Conservation (phyloP, 306 rosid genomes). For the Medicago lupulina region DNA sequence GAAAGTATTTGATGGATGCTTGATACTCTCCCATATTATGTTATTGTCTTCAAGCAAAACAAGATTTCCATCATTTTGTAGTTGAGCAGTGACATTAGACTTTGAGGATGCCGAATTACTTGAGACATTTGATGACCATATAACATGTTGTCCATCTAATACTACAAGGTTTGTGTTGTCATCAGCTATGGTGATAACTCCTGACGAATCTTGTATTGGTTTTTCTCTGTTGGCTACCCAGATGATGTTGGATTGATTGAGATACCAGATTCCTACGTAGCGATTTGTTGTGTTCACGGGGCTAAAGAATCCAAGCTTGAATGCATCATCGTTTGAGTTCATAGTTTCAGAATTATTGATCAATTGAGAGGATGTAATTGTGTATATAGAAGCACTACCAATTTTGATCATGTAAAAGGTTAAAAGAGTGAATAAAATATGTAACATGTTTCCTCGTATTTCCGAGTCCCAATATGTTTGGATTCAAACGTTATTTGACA, state of each 20-base stretch:
- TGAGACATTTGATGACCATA: conserved; percentile 58
- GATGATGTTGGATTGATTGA: neutral
- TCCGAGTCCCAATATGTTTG: neutral
- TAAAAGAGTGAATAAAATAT: neutral
- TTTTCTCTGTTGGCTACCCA: conserved; percentile 56
- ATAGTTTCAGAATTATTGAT: conserved; percentile 25
- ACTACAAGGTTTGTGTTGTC: conserved; percentile 39
- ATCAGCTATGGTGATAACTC: conserved; percentile 36
- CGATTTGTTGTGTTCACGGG: conserved; percentile 33
- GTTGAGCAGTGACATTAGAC: conserved; percentile 21
- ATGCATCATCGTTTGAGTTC: neutral
- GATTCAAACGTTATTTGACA: neutral
- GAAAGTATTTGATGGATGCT: conserved; percentile 36
- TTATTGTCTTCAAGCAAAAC: conserved; percentile 36
- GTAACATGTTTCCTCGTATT: neutral
- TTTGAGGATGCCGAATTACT: neutral
- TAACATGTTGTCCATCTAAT: neutral
- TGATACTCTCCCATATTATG: conserved; percentile 52
- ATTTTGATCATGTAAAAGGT: neutral
- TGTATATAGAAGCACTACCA: neutral
- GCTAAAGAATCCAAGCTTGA: conserved; percentile 57
- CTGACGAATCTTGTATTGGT: conserved; percentile 41
- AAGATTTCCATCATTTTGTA: conserved; percentile 48
- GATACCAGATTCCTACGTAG: conserved; percentile 56
- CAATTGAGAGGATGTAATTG: neutral